A percentile compares a stretch with the other conserved stretches of the same genome.
Evolutionary conservation across 495 filamentous ascomycete genomes (phyloP).

Genomic region (Viridothelium virens): DNA sequence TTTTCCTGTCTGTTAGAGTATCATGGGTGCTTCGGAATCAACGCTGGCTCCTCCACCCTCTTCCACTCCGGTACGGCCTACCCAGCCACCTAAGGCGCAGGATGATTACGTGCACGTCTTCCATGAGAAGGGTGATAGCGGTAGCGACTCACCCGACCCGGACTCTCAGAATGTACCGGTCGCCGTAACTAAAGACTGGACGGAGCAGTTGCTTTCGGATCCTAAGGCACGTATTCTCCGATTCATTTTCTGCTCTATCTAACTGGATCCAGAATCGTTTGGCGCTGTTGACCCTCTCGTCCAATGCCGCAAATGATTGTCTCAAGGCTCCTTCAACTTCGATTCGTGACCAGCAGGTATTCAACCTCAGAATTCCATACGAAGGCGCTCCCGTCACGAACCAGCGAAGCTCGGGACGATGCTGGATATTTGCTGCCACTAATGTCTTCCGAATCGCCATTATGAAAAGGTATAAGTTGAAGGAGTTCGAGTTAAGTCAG

Average conservation of each 20-base stretch:
- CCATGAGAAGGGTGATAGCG: background rate
- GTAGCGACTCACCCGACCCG: background rate
- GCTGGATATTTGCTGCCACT: constrained; percentile 82
- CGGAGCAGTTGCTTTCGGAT: constrained; percentile 1
- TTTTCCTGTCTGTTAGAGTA: no score
- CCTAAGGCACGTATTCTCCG: background rate
- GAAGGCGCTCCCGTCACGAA: constrained; percentile 82
- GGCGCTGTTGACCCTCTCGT: background rate
- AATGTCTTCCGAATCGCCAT: constrained; percentile 81
- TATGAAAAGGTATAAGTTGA: constrained; percentile 69
- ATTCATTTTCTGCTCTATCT: background rate
- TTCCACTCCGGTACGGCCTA: background rate
- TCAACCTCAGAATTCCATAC: constrained; percentile 72
- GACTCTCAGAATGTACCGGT: background rate
- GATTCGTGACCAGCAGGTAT: constrained; percentile 62
- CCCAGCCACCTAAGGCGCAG: background rate
- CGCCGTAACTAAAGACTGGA: background rate
- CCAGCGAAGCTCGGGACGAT: constrained; percentile 68
- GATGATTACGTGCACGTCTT: background rate
- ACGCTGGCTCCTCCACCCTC: background rate
- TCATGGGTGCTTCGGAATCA: constrained; percentile 1
- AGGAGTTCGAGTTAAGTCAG: constrained; percentile 76
- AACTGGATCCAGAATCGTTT: background rate
- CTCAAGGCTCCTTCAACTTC: constrained; percentile 44
- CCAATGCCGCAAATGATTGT: background rate